A percentile compares a stretch with the other conserved stretches of the same genome.
Evolutionary conservation across 78 protist genomes (phyloP).

Genomic region (Thecamonas trahens): DNA sequence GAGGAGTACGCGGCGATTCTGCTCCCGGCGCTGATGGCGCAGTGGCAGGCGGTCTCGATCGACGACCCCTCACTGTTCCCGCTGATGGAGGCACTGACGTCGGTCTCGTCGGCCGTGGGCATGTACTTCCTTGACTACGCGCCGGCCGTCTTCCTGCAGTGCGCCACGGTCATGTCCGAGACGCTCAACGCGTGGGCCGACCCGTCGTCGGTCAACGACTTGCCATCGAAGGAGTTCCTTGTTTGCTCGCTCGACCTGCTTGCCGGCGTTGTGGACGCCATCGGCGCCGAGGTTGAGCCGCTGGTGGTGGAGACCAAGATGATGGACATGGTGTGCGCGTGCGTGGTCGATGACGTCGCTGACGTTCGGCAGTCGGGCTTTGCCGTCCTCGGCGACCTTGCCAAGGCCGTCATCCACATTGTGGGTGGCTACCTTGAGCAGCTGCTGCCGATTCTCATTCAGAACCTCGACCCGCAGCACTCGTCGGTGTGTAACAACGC

Average conservation of each 20-base stretch:
- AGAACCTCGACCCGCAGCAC: conserved; percentile 19
- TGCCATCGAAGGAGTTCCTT: conserved; percentile 18
- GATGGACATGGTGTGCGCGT: conserved; percentile 10
- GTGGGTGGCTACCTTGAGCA: conserved; percentile 1
- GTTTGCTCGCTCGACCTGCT: conserved; percentile 51
- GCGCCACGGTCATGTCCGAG: conserved; percentile 16
- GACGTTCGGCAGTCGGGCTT: conserved; percentile 61
- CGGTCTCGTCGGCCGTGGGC: conserved; percentile 44
- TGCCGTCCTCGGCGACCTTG: conserved; percentile 59
- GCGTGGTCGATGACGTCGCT: conserved; percentile 8
- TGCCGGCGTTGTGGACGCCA: conserved; percentile 44
- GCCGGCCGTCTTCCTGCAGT: conserved; percentile 29
- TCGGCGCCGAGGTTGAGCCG: conserved; percentile 9
- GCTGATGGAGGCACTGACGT: conserved; percentile 46
- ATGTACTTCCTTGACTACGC: conserved; percentile 36
- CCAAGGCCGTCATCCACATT: conserved; percentile 8
- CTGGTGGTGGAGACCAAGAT: conserved; percentile 21
- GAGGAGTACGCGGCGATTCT: conserved; percentile 21
- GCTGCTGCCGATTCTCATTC: conserved; percentile 4
- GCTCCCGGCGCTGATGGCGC: conserved; percentile 48
- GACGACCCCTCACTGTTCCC: conserved; percentile 47
- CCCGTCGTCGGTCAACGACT: not conserved
- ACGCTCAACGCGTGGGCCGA: not conserved
- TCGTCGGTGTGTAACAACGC: conserved; percentile 61
- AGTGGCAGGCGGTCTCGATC: conserved; percentile 45